Conservation (phyloP, 768 basidiomycete genomes). For the Tulasnella sp. region DNA sequence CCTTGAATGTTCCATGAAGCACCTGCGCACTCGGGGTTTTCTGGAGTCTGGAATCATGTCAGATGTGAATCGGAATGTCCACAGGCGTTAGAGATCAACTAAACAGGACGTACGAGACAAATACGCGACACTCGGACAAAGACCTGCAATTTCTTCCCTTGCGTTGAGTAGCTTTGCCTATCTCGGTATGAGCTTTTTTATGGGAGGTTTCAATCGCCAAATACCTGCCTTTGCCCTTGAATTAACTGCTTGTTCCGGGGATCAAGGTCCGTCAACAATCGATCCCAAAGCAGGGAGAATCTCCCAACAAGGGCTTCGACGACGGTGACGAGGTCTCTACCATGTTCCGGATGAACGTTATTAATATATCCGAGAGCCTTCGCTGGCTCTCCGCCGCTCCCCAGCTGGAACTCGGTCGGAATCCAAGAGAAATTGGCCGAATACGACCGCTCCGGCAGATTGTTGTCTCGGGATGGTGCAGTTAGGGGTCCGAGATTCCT, state of each 20-base stretch:
- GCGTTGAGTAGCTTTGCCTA: background rate
- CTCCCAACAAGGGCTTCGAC: background rate
- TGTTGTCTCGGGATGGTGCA: background rate
- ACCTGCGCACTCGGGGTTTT: slow-evolving; percentile 46
- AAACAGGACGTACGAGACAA: slow-evolving; percentile 29
- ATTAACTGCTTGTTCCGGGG: background rate
- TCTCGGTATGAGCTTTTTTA: background rate
- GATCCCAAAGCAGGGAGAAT: background rate
- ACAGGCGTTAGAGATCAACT: background rate
- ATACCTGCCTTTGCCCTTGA: background rate
- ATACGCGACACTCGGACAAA: slow-evolving; percentile 38
- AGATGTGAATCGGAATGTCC: background rate
- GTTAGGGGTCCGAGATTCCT: background rate
- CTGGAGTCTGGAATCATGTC: slow-evolving; percentile 33
- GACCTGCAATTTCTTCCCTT: slow-evolving; percentile 31
- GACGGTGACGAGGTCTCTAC: slow-evolving; percentile 7
- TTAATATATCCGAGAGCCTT: slow-evolving; percentile 15
- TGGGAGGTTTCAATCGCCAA: too few relatives aligned
- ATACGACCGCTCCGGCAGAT: background rate
- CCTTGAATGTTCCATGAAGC: slow-evolving; percentile 44
- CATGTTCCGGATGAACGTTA: slow-evolving; percentile 8
- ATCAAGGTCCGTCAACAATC: slow-evolving; percentile 21
- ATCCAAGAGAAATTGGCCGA: background rate
- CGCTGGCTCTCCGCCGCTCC: background rate
- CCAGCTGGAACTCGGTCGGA: slow-evolving; percentile 14